phyloP scores from a whole-genome alignment of 1,139 yeast genomes.

The Scheffersomyces segobiensis region DNA sequence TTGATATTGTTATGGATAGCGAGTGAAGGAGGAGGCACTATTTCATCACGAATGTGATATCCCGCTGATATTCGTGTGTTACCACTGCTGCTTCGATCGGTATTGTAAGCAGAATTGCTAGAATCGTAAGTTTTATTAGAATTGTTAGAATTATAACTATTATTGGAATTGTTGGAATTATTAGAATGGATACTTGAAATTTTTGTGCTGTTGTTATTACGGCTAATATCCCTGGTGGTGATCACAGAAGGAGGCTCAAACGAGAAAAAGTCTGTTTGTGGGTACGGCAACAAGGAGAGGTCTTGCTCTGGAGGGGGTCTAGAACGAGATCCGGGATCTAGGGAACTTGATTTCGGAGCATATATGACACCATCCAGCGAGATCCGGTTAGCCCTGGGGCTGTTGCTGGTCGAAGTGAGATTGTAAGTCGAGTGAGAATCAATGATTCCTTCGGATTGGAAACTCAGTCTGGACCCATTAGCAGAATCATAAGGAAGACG shows the following conservation, averaged over 20 bases:
- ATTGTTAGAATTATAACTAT: background rate
- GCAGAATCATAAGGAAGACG: constrained; percentile 15
- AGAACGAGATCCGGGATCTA: constrained; percentile 1
- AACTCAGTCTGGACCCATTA: constrained; percentile 11
- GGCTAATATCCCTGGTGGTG: background rate
- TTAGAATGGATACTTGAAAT: too few species aligned
- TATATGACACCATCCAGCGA: constrained; percentile 14
- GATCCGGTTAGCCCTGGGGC: constrained; percentile 3
- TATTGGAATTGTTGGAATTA: background rate
- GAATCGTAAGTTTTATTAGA: background rate
- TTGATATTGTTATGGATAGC: background rate
- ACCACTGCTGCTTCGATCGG: background rate
- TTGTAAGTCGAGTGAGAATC: background rate
- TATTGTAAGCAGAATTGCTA: background rate
- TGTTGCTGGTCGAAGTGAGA: background rate
- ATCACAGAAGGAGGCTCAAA: background rate
- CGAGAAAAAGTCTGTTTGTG: background rate
- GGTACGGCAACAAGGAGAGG: background rate
- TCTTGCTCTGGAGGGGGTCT: background rate
- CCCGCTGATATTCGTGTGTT: background rate
- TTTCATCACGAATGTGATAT: background rate
- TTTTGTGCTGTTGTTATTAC: background rate
- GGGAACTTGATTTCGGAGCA: constrained; percentile 3
- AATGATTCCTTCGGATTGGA: constrained; percentile 2
- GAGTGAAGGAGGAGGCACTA: background rate